Conservation (phyloP, 495 filamentous ascomycete genomes). For the Arthonia radiata region DNA sequence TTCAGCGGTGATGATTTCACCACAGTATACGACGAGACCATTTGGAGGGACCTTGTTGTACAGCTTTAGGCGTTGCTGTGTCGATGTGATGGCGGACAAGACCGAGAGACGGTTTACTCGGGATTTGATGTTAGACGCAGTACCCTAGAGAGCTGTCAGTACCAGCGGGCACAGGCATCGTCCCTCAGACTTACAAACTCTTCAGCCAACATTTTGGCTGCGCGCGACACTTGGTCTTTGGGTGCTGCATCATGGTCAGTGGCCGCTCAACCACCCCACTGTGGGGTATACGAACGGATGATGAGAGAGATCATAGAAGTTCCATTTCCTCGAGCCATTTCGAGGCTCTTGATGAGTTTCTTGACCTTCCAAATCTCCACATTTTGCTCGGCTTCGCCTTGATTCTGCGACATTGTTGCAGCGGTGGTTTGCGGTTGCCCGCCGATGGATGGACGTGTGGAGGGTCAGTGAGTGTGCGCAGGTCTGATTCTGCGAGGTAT, state of each 20-base stretch:
- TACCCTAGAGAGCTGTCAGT: conserved; percentile 19
- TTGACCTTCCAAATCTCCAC: conserved; percentile 85
- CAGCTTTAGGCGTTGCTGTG: conserved; percentile 92
- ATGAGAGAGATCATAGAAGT: conserved; percentile 81
- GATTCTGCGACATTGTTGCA: too few relatives aligned
- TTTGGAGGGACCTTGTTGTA: conserved; percentile 97
- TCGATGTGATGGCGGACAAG: conserved; percentile 91
- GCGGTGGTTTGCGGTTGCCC: too few relatives aligned
- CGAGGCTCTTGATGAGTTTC: conserved; percentile 90
- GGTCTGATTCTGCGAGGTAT: too few relatives aligned
- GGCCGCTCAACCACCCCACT: conserved; percentile 1
- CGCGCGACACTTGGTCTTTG: conserved; percentile 91
- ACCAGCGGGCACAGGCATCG: not conserved
- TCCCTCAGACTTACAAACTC: conserved; percentile 51
- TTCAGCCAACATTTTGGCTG: conserved; percentile 99
- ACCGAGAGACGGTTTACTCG: conserved; percentile 96
- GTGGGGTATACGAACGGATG: conserved; percentile 43
- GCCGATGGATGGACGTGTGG: too few relatives aligned
- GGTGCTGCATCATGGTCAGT: conserved; percentile 34
- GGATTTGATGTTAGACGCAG: conserved; percentile 97
- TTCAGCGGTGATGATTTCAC: conserved; percentile 97
- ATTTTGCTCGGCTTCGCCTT: conserved; percentile 97
- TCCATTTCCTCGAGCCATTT: conserved; percentile 17
- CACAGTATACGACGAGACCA: conserved; percentile 93
- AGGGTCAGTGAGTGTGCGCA: too few relatives aligned